Evolutionary conservation across 2,329 filamentous ascomycete genomes (phyloP).

Genomic region (Lachnellula cervina): DNA sequence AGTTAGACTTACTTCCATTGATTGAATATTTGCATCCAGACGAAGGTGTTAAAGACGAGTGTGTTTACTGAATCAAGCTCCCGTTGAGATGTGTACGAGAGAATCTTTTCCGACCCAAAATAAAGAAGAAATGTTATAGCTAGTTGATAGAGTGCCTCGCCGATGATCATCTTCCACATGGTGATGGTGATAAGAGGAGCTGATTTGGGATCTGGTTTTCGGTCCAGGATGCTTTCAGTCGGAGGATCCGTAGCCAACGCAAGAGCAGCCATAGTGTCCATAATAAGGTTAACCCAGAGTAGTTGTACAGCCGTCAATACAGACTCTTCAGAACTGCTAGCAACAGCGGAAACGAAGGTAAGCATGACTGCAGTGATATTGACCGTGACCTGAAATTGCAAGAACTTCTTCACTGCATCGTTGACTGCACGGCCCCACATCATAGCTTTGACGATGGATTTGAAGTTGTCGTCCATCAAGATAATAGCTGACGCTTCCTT

Average conservation of each 20-base stretch:
- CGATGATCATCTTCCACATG: constrained; percentile 99
- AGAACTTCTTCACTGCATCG: constrained; percentile 49
- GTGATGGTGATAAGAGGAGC: constrained; percentile 75
- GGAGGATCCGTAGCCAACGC: constrained; percentile 72
- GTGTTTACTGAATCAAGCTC: constrained; percentile 58
- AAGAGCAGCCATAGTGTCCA: constrained; percentile 79
- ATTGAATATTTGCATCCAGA: constrained; percentile 99
- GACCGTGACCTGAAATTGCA: constrained; percentile 61
- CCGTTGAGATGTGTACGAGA: constrained; percentile 49
- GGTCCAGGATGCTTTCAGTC: constrained; percentile 60
- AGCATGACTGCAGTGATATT: constrained; percentile 77
- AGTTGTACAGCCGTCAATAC: constrained; percentile 75
- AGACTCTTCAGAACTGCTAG: constrained; percentile 55
- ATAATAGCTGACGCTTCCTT: constrained; percentile 59
- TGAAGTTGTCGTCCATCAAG: constrained; percentile 58
- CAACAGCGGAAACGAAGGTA: constrained; percentile 73
- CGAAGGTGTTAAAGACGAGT: constrained; percentile 95
- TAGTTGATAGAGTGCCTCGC: constrained; percentile 86
- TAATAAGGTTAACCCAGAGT: constrained; percentile 80
- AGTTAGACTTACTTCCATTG: constrained; percentile 72
- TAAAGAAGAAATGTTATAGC: constrained; percentile 74
- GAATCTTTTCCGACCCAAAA: constrained; percentile 61
- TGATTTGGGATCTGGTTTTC: constrained; percentile 70
- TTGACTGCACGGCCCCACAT: constrained; percentile 58
- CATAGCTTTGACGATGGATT: constrained; percentile 57